Evolutionary conservation across 2,329 filamentous ascomycete genomes (phyloP).

Genomic region (Chrysoporthe puriensis): DNA sequence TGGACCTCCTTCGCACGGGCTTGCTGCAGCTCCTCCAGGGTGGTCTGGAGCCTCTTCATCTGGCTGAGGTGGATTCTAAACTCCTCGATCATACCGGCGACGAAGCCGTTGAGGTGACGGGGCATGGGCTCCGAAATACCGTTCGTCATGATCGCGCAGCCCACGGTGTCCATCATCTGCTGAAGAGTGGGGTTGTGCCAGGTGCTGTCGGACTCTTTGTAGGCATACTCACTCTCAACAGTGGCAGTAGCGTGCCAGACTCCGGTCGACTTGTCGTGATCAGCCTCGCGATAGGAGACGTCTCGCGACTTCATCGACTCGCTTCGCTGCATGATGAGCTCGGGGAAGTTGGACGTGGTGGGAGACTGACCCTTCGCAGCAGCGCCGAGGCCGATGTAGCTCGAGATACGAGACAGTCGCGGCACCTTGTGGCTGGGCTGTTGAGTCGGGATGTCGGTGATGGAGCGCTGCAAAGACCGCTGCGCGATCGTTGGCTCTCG

Average conservation of each 20-base stretch:
- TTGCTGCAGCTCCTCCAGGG: slow-evolving; percentile 8
- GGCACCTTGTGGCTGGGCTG: slow-evolving; percentile 18
- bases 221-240: background rate
- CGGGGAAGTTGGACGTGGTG: slow-evolving; percentile 4
- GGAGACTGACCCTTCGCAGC: slow-evolving; percentile 16
- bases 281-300: background rate
- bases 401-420: slow-evolving; percentile 25
- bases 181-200: slow-evolving; percentile 27
- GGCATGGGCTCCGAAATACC: slow-evolving; percentile 26
- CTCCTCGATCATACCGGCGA: slow-evolving; percentile 27
- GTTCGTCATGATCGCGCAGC: slow-evolving; percentile 25
- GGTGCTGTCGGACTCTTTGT: slow-evolving; percentile 17
- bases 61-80: slow-evolving; percentile 16
- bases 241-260: background rate
- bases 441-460: slow-evolving; percentile 9
- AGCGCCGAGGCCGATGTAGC: slow-evolving; percentile 25
- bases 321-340: slow-evolving; percentile 17
- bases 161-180: slow-evolving; percentile 29
- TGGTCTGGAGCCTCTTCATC: background rate
- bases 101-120: slow-evolving; percentile 27
- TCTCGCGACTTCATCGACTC: slow-evolving; percentile 14
- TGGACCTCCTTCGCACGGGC: slow-evolving; percentile 21
- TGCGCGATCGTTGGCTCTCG: background rate
- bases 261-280: slow-evolving; percentile 2
- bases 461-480: slow-evolving; percentile 16